phyloP scores from a whole-genome alignment of 495 filamentous ascomycete genomes.

The Clavariopsis aquatica region DNA sequence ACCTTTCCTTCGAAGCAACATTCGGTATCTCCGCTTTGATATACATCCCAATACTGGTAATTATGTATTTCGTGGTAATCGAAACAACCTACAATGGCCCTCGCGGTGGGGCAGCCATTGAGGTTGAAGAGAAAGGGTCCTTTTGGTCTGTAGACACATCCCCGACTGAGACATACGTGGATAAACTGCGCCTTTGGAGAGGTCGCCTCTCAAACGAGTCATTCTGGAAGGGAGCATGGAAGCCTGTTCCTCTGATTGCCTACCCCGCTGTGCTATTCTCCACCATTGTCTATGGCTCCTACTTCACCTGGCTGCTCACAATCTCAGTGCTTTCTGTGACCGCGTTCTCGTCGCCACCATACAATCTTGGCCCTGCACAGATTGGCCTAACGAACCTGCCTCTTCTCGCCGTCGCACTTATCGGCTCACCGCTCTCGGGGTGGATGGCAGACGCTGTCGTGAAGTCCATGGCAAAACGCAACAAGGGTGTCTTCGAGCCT shows the following conservation, averaged over 20 bases:
- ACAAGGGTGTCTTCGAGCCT: slow-evolving; percentile 91
- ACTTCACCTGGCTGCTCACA: slow-evolving; percentile 94
- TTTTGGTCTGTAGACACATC: slow-evolving; percentile 15
- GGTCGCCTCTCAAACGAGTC: slow-evolving; percentile 75
- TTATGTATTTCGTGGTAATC: slow-evolving; percentile 44
- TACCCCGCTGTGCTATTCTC: slow-evolving; percentile 95
- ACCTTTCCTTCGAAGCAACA: slow-evolving; percentile 40
- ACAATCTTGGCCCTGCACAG: slow-evolving; percentile 77
- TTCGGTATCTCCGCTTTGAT: slow-evolving; percentile 43
- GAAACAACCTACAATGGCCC: slow-evolving; percentile 44
- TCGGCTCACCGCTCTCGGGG: slow-evolving; percentile 89
- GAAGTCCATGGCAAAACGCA: slow-evolving; percentile 73
- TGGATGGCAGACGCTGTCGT: slow-evolving; percentile 85
- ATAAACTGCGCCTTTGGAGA: slow-evolving; percentile 57
- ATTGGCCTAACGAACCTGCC: slow-evolving; percentile 88
- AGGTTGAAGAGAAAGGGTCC: slow-evolving; percentile 28
- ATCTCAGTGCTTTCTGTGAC: slow-evolving; percentile 81
- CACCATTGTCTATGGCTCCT: slow-evolving; percentile 79
- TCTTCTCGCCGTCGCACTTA: slow-evolving; percentile 83
- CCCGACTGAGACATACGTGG: slow-evolving; percentile 35
- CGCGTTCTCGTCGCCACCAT: slow-evolving; percentile 65
- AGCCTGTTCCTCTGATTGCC: slow-evolving; percentile 81
- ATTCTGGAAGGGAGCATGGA: slow-evolving; percentile 71
- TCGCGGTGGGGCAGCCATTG: slow-evolving; percentile 25
- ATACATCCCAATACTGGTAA: slow-evolving; percentile 40